Evolutionary conservation across 2,329 filamentous ascomycete species (phyloP), one percentile per base, ranked within the genome.

Genomic region (Penicillium italicum): DNA sequence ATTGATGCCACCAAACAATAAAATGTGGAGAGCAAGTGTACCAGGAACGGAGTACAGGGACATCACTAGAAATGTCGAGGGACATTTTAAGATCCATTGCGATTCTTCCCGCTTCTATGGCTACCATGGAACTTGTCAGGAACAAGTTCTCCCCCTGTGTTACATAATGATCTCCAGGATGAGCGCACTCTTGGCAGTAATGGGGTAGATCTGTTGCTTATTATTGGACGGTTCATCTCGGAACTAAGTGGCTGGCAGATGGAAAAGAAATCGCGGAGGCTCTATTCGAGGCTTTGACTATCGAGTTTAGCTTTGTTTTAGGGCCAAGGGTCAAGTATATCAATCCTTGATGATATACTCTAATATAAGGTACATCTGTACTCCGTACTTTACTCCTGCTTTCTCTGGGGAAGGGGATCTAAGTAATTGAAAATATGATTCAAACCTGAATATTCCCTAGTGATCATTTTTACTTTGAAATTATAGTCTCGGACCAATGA

Each of bases 151-250:
- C 43, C 50, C 50, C 44, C 36, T 26, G 37, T 24, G 54, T 65
- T 64, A 65, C 62, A 58, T 65, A 65, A 65, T 58, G 56, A 59
- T 58, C 56, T 59, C 55, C 55, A 43, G 26, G 36, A 49, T 34
- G 30, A 43, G 30, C 11, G 10, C 4, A 50, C 22, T 20, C 57
- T 59, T 59, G 55, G 55, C 55, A 52, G 33, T 24, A 26, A 50
- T 22, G 49, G 41, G 44, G 48, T 58, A 61, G 59, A 60, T 58
- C 57, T 58, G 42, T 53, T 56, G 54, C 45, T 36, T 53, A 24
- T 50, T 9, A 53, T 53, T 53, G 51, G 51, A 20, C 8, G 0
- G 2, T 47, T 33, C 10, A n/a, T 14, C 4, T 16, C 34, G 26
- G 50, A 40, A 33, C 18, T 45, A 2, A n/a, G 24, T 46, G 37